These are phyloP conservation scores for Paraphaeosphaeria sporulosa DNA, from an alignment of 2,329 filamentous ascomycete genomes.

Conservation along the genomic window DNA sequence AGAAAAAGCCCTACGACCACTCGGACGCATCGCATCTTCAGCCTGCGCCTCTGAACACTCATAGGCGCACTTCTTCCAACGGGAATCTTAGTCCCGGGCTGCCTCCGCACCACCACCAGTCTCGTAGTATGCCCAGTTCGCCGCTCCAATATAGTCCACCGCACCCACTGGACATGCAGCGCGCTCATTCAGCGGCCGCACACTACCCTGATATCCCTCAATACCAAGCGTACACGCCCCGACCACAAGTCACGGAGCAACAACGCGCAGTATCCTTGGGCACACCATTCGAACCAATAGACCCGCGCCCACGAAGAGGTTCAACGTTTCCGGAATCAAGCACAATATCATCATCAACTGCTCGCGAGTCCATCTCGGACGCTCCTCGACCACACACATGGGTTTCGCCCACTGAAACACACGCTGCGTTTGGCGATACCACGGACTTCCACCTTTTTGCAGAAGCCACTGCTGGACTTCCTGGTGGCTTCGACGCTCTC, in stretches of 20 bases:
- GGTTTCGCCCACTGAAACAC: slow-evolving; percentile 43
- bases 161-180: slow-evolving; percentile 24
- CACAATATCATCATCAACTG: slow-evolving; percentile 22
- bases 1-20: slow-evolving; percentile 33
- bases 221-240: slow-evolving; percentile 27
- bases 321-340: slow-evolving; percentile 37
- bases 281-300: slow-evolving; percentile 31
- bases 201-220: slow-evolving; percentile 23
- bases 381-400: slow-evolving; percentile 43
- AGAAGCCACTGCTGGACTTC: slow-evolving; percentile 48
- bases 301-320: slow-evolving; percentile 28
- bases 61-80: slow-evolving; percentile 32
- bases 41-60: slow-evolving; percentile 26
- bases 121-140: slow-evolving; percentile 46
- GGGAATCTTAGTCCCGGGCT: slow-evolving; percentile 34
- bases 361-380: slow-evolving; percentile 26
- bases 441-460: slow-evolving; percentile 50
- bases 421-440: slow-evolving; percentile 36
- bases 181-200: slow-evolving; percentile 32
- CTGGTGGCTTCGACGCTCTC: slow-evolving; percentile 37
- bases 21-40: slow-evolving; percentile 32
- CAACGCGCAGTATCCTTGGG: slow-evolving; percentile 24
- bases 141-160: slow-evolving; percentile 28
- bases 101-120: slow-evolving; percentile 26
- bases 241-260: slow-evolving; percentile 13